Percentiles rank a stretch among this genome's conserved stretches.
phyloP scores from a whole-genome alignment of 306 rosid genomes.

The Elaeagnus macrophylla region DNA sequence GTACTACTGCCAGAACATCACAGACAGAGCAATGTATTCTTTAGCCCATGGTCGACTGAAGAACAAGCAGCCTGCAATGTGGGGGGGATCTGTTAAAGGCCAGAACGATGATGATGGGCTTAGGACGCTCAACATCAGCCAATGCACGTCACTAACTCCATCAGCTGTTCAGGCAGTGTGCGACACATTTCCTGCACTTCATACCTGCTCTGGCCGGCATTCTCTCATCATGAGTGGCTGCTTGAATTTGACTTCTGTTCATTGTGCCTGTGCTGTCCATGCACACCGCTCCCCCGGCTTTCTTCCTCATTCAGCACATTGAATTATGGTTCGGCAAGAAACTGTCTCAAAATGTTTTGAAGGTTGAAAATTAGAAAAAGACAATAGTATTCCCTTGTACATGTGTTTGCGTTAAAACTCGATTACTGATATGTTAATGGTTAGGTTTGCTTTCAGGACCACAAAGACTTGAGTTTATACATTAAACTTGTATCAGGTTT shows the following conservation, averaged over 20 bases:
- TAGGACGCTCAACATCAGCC: slow-evolving; percentile 79
- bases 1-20: slow-evolving; percentile 87
- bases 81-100: slow-evolving; percentile 74
- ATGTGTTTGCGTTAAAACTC: slow-evolving; percentile 22
- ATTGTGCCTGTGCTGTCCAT: slow-evolving; percentile 74
- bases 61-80: slow-evolving; percentile 44
- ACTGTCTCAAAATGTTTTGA: background rate
- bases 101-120: slow-evolving; percentile 68
- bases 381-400: slow-evolving; percentile 16
- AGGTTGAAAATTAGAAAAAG: too few relatives aligned
- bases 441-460: too few relatives aligned
- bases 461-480: too few relatives aligned
- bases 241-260: slow-evolving; percentile 67
- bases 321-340: slow-evolving; percentile 9
- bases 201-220: slow-evolving; percentile 92
- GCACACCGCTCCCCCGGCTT: slow-evolving; percentile 45
- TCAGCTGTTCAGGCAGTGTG: slow-evolving; percentile 88
- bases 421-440: too few relatives aligned
- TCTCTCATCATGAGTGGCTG: slow-evolving; percentile 94
- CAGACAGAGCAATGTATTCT: slow-evolving; percentile 90
- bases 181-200: slow-evolving; percentile 78
- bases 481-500: too few relatives aligned
- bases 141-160: slow-evolving; percentile 93
- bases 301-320: slow-evolving; percentile 57
- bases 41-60: slow-evolving; percentile 74